These are phyloP conservation scores for Microbotryomycetes sp. DNA, from an alignment of 1,284 basidiomycete species.

Conservation along the genomic window DNA sequence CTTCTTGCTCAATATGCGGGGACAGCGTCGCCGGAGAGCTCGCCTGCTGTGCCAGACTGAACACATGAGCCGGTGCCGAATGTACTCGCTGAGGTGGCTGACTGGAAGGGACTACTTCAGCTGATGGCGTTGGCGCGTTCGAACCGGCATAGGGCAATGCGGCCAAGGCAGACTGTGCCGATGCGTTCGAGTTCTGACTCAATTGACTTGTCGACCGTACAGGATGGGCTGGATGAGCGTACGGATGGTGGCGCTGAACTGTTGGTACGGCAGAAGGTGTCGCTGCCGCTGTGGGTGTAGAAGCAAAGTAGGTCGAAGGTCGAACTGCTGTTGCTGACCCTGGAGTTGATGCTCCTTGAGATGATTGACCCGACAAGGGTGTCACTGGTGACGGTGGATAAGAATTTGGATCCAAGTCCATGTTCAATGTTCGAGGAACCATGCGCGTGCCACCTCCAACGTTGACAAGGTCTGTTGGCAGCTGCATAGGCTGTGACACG, in stretches of 20 bases:
- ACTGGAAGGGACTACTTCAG: not conserved
- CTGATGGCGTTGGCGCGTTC: not conserved
- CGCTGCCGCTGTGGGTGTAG: not conserved
- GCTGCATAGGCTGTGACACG: not conserved
- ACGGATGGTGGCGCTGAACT: conserved; percentile 27
- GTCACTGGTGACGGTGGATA: conserved; percentile 14
- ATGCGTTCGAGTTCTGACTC: conserved; percentile 5
- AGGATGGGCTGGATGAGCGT: conserved; percentile 24
- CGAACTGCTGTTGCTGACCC: not conserved
- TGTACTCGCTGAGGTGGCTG: conserved; percentile 21
- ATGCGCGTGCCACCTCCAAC: not conserved
- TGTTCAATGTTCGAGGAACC: not conserved
- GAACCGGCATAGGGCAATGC: conserved; percentile 10
- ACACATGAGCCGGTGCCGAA: conserved; percentile 27
- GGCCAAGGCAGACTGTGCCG: not conserved
- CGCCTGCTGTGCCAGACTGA: conserved; percentile 5
- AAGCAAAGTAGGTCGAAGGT: conserved; percentile 4
- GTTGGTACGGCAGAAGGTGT: not conserved
- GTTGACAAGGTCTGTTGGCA: not conserved
- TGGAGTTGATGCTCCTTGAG: not conserved
- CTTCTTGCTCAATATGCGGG: conserved; percentile 4
- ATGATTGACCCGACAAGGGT: conserved; percentile 3
- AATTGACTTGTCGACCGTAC: not conserved
- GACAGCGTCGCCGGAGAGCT: not conserved
- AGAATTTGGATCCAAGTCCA: conserved; percentile 6